Evolutionary conservation across 202 grass and related monocot genomes (phyloP), one percentile per base, ranked within the genome.

Genomic region (Eragrostis tef): DNA sequence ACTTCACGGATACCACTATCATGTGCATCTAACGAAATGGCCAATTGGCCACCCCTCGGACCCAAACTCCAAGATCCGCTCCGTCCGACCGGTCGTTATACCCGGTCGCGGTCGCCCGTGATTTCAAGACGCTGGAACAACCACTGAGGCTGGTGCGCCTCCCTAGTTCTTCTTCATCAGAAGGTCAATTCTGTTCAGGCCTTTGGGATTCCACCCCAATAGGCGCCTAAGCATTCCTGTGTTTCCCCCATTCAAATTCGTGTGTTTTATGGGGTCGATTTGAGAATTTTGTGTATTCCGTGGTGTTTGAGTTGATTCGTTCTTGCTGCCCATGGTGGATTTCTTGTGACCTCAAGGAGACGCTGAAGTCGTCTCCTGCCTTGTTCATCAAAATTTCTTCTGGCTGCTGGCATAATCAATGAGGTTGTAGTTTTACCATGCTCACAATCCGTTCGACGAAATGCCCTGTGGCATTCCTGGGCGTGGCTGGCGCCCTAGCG

Each of bases 391-490:
- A 10, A 4, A 39, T 39, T 39, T 60, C 71, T 48, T 19, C 46
- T 81, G 25, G 42, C 2, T 67, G 16, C 31, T 24, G 47, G 1
- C 39, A 34, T 27, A 9, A 15, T 11, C 10, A 4, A 29, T 54
- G 51, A 20, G 19, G 51, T 56, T 21, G 22, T 78, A 67, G 78
- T 82, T 67, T 79, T 43, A 74, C 61, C 53, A 88, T 87, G 86
- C 11, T 63, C 67, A 49, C 62, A 24, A 72, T 50, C 43, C 83
- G 84, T 60, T 94, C 87, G 64, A 81, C 60, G 73, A 90, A 84
- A 86, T 97, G 83, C 64, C 80, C 78, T 14, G 86, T 72, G 59
- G 84, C 83, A 17, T 88, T 76, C n/a, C 43, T 79, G 22, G 83
- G 74, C 45, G 79, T 80, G 12, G 62, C 86, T 9, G 80, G 74